Conservation (phyloP, 2,329 filamentous ascomycete species). For the Zasmidium cellare region DNA sequence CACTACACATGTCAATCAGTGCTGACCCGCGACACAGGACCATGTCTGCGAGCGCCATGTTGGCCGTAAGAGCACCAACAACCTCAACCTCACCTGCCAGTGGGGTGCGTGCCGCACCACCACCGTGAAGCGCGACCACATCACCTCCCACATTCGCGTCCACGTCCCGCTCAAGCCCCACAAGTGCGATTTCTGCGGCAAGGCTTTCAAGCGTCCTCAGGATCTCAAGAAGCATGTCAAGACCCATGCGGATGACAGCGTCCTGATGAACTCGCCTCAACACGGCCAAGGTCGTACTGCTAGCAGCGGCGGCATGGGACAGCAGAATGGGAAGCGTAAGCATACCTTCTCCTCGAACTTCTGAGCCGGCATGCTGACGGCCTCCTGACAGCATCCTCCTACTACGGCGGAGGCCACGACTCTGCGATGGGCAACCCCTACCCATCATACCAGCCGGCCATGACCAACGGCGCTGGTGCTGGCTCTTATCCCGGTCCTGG, state of each 20-base stretch:
- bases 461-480: slow-evolving; percentile 25
- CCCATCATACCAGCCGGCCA: slow-evolving; percentile 31
- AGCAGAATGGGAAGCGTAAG: slow-evolving; percentile 42
- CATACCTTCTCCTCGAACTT: slow-evolving; percentile 33
- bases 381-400: slow-evolving; percentile 24
- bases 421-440: slow-evolving; percentile 32
- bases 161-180: slow-evolving; percentile 99
- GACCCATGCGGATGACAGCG: slow-evolving; percentile 95
- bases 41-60: slow-evolving; percentile 98
- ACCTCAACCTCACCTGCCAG: slow-evolving; percentile 93
- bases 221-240: slow-evolving; percentile 99
- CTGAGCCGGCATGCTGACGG: slow-evolving; percentile 11
- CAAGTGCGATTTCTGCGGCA: slow-evolving; percentile 98
- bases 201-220: slow-evolving; percentile 98
- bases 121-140: slow-evolving; percentile 98
- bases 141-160: slow-evolving; percentile 97
- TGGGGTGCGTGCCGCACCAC: slow-evolving; percentile 96
- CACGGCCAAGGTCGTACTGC: slow-evolving; percentile 38
- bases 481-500: slow-evolving; percentile 28
- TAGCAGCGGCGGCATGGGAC: slow-evolving; percentile 32
- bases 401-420: slow-evolving; percentile 35
- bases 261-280: slow-evolving; percentile 65
- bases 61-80: slow-evolving; percentile 98
- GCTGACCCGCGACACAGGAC: slow-evolving; percentile 59
- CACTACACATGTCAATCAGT: slow-evolving; percentile 6